Percentiles rank a stretch among this genome's conserved stretches.
Evolutionary conservation across 2,329 filamentous ascomycete species (phyloP).

Genomic region (Phymatotrichopsis omnivora): DNA sequence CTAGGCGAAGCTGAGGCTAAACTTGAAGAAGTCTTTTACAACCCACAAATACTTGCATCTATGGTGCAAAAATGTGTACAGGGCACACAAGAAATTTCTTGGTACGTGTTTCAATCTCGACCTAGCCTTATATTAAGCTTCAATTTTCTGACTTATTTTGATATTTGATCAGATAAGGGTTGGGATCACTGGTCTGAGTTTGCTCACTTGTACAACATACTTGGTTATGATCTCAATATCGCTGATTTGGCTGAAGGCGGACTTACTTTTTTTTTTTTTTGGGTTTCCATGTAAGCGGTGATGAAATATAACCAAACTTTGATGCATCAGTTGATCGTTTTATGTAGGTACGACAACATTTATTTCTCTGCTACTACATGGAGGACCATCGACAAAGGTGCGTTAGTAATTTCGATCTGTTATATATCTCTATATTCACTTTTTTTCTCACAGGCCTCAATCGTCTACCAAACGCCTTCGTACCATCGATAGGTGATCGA

Average conservation of each 20-base stretch:
- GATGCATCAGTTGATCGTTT: conserved; percentile 1
- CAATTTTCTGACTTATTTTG: no score
- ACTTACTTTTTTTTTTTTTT: conserved; percentile 39
- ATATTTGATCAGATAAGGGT: conserved; percentile 41
- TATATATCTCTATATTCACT: not conserved
- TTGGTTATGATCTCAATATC: conserved; percentile 45
- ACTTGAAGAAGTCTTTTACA: conserved; percentile 35
- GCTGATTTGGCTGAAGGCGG: conserved; percentile 46
- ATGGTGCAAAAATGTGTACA: conserved; percentile 41
- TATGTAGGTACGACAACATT: conserved; percentile 42
- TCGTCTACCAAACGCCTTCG: conserved; percentile 52
- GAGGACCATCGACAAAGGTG: conserved; percentile 51
- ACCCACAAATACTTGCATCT: conserved; percentile 31
- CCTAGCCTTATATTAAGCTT: no score
- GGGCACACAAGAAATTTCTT: conserved; percentile 46
- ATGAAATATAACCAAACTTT: conserved; percentile 1
- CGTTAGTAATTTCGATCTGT: not conserved
- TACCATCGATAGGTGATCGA: conserved; percentile 48
- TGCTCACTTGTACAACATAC: conserved; percentile 50
- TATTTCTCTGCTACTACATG: conserved; percentile 52
- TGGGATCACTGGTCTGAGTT: conserved; percentile 57
- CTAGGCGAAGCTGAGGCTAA: conserved; percentile 37
- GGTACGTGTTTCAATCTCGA: no score
- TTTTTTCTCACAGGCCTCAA: conserved; percentile 39
- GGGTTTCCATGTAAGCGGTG: conserved; percentile 37